Evolutionary conservation across 306 rosid genomes (phyloP).

Genomic region (Cucumis cinereus): DNA sequence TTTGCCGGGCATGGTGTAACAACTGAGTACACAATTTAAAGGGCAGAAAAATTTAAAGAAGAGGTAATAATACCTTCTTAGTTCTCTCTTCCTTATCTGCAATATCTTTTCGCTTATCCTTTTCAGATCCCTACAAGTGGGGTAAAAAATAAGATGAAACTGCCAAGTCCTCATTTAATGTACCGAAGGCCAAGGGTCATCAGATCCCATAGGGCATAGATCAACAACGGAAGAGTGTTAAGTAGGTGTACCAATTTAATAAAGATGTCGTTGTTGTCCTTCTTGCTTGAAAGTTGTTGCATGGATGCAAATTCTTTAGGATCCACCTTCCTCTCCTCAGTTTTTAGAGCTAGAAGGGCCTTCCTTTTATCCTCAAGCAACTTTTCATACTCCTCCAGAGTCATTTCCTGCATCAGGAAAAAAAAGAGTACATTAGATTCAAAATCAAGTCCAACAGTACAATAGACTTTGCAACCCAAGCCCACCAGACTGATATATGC

Average conservation of each 20-base stretch:
- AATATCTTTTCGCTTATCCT: slow-evolving; percentile 74
- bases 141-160: background rate
- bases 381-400: slow-evolving; percentile 89
- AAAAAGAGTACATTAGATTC: background rate
- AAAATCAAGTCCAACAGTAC: background rate
- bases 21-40: background rate
- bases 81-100: slow-evolving; percentile 75
- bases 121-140: slow-evolving; percentile 62
- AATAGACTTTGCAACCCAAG: background rate
- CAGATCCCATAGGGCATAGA: background rate
- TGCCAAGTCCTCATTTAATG: background rate
- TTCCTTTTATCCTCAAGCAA: slow-evolving; percentile 76
- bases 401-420: slow-evolving; percentile 58
- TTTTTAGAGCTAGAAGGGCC: slow-evolving; percentile 57
- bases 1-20: background rate
- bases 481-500: background rate
- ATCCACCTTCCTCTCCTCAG: slow-evolving; percentile 84
- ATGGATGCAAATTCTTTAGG: slow-evolving; percentile 60
- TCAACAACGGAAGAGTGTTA: background rate
- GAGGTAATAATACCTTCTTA: slow-evolving; percentile 41
- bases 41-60: background rate
- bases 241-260: slow-evolving; percentile 52
- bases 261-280: slow-evolving; percentile 59
- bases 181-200: background rate
- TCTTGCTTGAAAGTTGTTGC: slow-evolving; percentile 85